Conservation (phyloP, 2,329 filamentous ascomycete species). For the Neodidymelliopsis sp. region DNA sequence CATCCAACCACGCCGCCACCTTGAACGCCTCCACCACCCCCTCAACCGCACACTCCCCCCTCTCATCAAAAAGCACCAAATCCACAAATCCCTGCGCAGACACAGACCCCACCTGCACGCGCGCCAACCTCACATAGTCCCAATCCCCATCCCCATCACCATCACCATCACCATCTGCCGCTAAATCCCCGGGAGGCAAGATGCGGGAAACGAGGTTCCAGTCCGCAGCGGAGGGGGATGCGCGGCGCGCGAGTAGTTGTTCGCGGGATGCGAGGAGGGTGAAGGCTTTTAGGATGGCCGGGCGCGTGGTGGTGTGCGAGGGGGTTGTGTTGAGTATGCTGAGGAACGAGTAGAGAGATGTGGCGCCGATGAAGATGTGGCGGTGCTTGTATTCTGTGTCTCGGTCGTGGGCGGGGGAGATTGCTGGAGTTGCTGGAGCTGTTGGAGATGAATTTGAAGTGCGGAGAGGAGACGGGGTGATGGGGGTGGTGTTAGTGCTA, state of each 20-base stretch:
- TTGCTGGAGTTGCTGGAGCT: neutral
- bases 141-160: too few relatives aligned
- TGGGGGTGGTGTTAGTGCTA: neutral
- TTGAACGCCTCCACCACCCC: constrained; percentile 40
- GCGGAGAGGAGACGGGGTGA: constrained; percentile 6
- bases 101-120: constrained; percentile 37
- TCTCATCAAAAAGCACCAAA: constrained; percentile 33
- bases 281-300: constrained; percentile 35
- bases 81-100: constrained; percentile 37
- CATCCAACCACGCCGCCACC: too few relatives aligned
- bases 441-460: constrained; percentile 5
- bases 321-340: constrained; percentile 35
- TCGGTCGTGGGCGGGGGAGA: constrained; percentile 26
- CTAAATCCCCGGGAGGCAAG: too few relatives aligned
- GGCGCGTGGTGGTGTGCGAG: constrained; percentile 27
- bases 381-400: constrained; percentile 45
- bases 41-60: constrained; percentile 25
- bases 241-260: constrained; percentile 35
- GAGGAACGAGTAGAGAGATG: constrained; percentile 41
- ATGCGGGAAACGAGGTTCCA: constrained; percentile 40
- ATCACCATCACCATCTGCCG: too few relatives aligned
- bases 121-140: constrained; percentile 35
- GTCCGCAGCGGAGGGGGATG: constrained; percentile 26
- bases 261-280: constrained; percentile 35
- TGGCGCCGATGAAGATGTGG: constrained; percentile 45